phyloP scores from a whole-genome alignment of 768 basidiomycete species.

The Roridomyces roridus region DNA sequence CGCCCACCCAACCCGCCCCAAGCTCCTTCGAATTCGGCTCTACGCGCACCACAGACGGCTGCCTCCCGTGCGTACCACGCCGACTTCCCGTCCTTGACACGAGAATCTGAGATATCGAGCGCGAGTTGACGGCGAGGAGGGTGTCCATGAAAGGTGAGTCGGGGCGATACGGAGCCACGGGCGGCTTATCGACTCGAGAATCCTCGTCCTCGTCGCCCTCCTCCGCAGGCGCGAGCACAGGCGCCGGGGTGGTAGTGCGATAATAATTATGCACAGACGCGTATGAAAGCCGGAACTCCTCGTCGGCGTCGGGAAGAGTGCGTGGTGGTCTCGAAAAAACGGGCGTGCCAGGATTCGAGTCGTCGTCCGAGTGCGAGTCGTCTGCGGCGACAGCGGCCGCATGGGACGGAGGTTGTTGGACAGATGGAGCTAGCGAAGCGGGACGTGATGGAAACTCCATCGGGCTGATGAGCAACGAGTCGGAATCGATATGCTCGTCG shows the following conservation, averaged over 20 bases:
- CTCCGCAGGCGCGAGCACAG: background rate
- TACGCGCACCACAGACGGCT: background rate
- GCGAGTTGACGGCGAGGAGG: conserved; percentile 11
- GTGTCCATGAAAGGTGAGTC: conserved; percentile 20
- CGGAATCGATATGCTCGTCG: conserved; percentile 1
- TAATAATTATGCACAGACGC: conserved; percentile 10
- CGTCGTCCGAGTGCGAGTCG: background rate
- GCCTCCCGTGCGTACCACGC: background rate
- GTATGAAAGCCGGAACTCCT: background rate
- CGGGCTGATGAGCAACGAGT: conserved; percentile 12
- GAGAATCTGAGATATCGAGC: background rate
- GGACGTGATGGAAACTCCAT: conserved; percentile 9
- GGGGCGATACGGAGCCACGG: background rate
- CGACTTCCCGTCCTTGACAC: background rate
- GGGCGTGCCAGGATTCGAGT: conserved; percentile 9
- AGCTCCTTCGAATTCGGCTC: background rate
- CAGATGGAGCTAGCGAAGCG: background rate
- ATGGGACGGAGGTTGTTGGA: background rate
- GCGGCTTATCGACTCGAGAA: no score
- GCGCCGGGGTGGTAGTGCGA: background rate
- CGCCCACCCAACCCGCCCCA: conserved; percentile 5
- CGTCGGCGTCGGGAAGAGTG: background rate
- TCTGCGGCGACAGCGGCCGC: background rate
- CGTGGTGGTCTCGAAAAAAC: background rate
- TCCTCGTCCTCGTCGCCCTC: no score